Percentiles rank a stretch among this genome's conserved stretches.
Evolutionary conservation across 176 grass and related monocot genomes (phyloP).

Genomic region (Themeda triandra): DNA sequence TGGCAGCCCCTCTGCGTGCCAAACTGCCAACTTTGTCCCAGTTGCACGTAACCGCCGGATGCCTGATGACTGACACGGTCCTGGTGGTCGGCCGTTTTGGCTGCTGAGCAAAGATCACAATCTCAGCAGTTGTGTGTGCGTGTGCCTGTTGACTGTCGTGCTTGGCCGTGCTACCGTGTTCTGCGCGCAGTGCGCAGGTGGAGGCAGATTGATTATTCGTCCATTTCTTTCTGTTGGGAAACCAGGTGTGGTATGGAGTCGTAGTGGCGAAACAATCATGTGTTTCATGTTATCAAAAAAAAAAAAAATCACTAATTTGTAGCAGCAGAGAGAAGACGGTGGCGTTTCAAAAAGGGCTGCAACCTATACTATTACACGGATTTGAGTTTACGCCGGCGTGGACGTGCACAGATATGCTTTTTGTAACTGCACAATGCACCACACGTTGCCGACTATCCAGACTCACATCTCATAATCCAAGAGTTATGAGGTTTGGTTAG

Average conservation of each 20-base stretch:
- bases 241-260: not conserved
- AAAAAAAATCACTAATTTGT: not conserved
- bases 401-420: no score
- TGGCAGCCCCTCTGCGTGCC: not conserved
- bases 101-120: not conserved
- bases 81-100: not conserved
- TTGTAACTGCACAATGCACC: no score
- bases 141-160: not conserved
- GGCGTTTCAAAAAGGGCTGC: no score
- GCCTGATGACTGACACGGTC: not conserved
- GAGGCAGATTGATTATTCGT: not conserved
- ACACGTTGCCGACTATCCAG: no score
- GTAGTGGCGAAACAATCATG: no score
- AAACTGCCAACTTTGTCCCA: constrained; percentile 5
- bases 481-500: no score
- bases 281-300: not conserved
- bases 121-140: not conserved
- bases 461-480: no score
- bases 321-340: not conserved
- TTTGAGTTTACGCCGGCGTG: no score
- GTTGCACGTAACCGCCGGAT: constrained; percentile 24
- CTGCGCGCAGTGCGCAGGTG: not conserved
- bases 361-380: no score
- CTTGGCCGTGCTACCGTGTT: not conserved
- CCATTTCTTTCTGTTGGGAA: not conserved